Evolutionary conservation across 1,139 yeast genomes (phyloP).

Genomic region (Protomyces lactucae-debilis): DNA sequence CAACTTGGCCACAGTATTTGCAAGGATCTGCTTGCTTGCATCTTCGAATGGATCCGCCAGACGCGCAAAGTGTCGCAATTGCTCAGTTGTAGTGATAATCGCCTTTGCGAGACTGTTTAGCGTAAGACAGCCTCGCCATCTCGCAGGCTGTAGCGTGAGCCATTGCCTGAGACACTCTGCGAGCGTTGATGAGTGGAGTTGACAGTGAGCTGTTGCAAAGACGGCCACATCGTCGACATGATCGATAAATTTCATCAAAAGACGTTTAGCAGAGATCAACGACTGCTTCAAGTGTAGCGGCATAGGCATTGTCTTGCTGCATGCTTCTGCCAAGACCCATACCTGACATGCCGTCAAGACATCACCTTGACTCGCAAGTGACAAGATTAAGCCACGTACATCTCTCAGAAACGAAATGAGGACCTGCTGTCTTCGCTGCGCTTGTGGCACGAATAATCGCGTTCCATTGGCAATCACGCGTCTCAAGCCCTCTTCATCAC

Average conservation of each 20-base stretch:
- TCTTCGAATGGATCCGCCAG: neutral
- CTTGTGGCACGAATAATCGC: neutral
- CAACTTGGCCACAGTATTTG: neutral
- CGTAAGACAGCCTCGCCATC: neutral
- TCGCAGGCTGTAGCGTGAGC: neutral
- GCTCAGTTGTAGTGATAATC: neutral
- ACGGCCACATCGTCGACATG: neutral
- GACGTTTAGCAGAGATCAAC: neutral
- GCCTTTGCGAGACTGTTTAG: neutral
- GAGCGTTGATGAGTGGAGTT: slow-evolving; percentile 1
- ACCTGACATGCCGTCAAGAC: slow-evolving; percentile 1
- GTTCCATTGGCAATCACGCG: neutral
- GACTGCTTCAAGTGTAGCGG: neutral
- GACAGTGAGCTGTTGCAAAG: neutral
- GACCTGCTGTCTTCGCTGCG: neutral
- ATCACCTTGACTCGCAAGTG: slow-evolving; percentile 2
- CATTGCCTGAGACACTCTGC: slow-evolving; percentile 7
- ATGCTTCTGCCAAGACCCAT: neutral
- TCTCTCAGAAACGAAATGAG: neutral
- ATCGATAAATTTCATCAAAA: neutral
- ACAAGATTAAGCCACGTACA: neutral
- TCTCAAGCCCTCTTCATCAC: slow-evolving; percentile 3
- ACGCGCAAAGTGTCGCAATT: neutral
- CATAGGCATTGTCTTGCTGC: neutral
- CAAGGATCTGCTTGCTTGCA: neutral